Conservation (phyloP, 495 filamentous ascomycete species). For the Lepidopterella palustris region DNA sequence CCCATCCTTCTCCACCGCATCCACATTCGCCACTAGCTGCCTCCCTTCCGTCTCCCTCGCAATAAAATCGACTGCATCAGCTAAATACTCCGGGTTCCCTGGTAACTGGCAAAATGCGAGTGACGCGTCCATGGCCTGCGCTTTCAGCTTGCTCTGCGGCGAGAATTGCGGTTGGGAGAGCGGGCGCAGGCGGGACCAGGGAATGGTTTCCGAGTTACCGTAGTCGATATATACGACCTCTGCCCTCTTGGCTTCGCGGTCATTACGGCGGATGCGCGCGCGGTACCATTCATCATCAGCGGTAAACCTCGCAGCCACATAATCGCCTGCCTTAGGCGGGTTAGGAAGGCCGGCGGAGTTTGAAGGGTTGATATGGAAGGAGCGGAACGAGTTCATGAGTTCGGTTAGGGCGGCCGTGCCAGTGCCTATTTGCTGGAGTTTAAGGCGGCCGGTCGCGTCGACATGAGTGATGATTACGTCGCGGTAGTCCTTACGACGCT, state of each 20-base stretch:
- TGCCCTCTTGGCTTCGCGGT: constrained; percentile 77
- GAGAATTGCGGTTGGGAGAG: constrained; percentile 72
- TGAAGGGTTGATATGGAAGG: constrained; percentile 68
- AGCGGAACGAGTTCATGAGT: constrained; percentile 81
- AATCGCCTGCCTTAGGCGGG: constrained; percentile 84
- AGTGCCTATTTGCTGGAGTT: constrained; percentile 80
- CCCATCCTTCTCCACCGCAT: constrained; percentile 66
- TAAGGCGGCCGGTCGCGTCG: constrained; percentile 66
- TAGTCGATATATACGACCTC: constrained; percentile 95
- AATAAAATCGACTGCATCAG: constrained; percentile 67
- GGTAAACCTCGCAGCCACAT: constrained; percentile 80
- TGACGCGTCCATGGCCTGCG: constrained; percentile 80
- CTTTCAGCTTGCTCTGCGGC: constrained; percentile 60
- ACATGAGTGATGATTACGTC: constrained; percentile 88
- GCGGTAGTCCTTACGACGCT: constrained; percentile 75
- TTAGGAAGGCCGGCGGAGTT: constrained; percentile 65
- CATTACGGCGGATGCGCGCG: constrained; percentile 81
- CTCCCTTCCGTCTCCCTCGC: constrained; percentile 56
- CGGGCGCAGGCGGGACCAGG: constrained; percentile 75
- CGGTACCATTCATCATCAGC: constrained; percentile 92
- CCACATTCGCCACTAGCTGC: constrained; percentile 83
- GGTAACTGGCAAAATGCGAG: constrained; percentile 90
- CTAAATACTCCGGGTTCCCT: constrained; percentile 65
- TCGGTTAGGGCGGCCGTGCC: constrained; percentile 74
- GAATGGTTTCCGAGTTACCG: constrained; percentile 82